phyloP scores from a whole-genome alignment of 768 basidiomycete species.

The Pholiota molesta region DNA sequence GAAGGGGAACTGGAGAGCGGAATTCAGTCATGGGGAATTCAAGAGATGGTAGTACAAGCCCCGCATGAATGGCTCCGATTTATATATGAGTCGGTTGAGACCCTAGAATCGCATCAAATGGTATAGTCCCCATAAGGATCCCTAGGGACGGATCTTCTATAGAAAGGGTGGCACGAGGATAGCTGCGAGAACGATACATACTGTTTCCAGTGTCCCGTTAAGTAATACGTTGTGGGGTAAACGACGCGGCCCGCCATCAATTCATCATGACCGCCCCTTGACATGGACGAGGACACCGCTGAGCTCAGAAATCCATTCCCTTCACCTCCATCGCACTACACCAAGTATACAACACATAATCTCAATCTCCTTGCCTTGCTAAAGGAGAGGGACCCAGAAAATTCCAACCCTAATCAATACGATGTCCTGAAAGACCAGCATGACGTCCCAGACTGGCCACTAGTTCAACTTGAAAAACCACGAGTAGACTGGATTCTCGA shows the following conservation, averaged over 20 bases:
- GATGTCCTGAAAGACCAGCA: constrained; percentile 69
- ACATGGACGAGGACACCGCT: constrained; percentile 73
- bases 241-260: constrained; percentile 13
- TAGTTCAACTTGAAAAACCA: constrained; percentile 80
- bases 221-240: no score
- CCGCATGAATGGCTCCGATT: constrained; percentile 1
- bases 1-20: constrained; percentile 33
- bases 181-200: neutral
- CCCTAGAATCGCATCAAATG: constrained; percentile 2
- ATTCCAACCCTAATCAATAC: constrained; percentile 52
- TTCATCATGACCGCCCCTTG: constrained; percentile 3
- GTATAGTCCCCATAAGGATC: neutral
- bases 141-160: constrained; percentile 5
- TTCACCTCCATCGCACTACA: constrained; percentile 84
- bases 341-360: constrained; percentile 75
- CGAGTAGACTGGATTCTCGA: constrained; percentile 91
- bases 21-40: constrained; percentile 36
- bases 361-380: constrained; percentile 68
- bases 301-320: constrained; percentile 89
- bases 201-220: neutral
- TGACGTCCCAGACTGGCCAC: constrained; percentile 78
- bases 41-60: neutral
- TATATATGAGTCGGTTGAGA: constrained; percentile 9
- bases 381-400: constrained; percentile 50
- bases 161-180: neutral